Evolutionary conservation across 805 yeast genomes (phyloP), one percentile per base, ranked within the genome.

Genomic region (Suhomyces prunicola): DNA sequence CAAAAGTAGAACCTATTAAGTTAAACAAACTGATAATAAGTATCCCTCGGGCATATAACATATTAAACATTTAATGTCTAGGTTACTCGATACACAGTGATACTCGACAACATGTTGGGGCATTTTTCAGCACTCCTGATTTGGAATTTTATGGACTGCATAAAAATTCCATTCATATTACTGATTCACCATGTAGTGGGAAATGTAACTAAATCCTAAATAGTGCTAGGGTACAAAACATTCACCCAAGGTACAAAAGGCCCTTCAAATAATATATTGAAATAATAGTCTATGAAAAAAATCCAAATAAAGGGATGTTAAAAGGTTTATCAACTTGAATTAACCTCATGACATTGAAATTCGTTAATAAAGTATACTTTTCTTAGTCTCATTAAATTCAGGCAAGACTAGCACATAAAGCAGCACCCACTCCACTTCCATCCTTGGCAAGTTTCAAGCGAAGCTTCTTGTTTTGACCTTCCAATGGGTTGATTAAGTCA

Each of bases 401-500:
- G 33, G 68, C 65, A 22, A 65, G 59, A 58, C 76, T 66, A 9
- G 97, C 97, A 74, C 97, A 90, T 56, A 93, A 76, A 2, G 98
- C 98, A 46, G 97, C 98, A 59, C 99, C 99, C 44, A 92, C 97
- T 55, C 97, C 97, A 53, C 96, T 87, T 46, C 98, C 98, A 65
- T 94, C 98, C 69, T 90, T 89, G 29, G 97, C 94, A 59, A 92
- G 85, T 57, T 84, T 84, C 56, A 93, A 74, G 60, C 84, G 87
- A 46, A 90, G 76, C 63, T 88, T 84, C 70, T 90, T 83, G 61
- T 84, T 90, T 54, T 86, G 84, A 46, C 88, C 87, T 44, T 87
- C 77, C 52, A 92, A 92, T 44, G 92, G 79, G 58, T 86, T 84
- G 44, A 89, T 81, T 57, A 81, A 65, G 0, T 85, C 76, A 57